Percentiles rank a stretch among this genome's conserved stretches.
phyloP scores from a whole-genome alignment of 2,329 filamentous ascomycete genomes.

The Bipolaris oryzae region DNA sequence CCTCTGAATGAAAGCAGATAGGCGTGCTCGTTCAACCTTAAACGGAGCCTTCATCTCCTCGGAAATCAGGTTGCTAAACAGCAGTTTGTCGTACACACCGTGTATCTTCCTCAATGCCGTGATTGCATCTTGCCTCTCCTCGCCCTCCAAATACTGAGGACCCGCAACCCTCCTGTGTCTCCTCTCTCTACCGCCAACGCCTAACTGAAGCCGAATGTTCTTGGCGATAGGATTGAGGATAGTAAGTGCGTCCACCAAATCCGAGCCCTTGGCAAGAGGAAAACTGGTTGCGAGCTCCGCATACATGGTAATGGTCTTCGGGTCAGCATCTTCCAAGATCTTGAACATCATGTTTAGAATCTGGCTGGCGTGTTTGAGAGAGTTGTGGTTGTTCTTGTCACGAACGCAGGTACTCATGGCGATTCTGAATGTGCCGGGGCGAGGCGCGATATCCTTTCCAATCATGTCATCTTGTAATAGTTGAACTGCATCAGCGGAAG shows the following conservation, averaged over 20 bases:
- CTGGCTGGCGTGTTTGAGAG: conserved; percentile 67
- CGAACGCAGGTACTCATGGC: conserved; percentile 75
- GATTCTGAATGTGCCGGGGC: conserved; percentile 66
- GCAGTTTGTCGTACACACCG: conserved; percentile 39
- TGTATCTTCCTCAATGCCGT: conserved; percentile 35
- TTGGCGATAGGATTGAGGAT: conserved; percentile 32
- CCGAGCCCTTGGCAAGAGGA: conserved; percentile 38
- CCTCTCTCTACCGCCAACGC: conserved; percentile 27
- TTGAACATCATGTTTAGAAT: conserved; percentile 61
- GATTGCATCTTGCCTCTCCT: conserved; percentile 35
- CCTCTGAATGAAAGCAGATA: conserved; percentile 36
- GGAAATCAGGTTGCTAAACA: conserved; percentile 37
- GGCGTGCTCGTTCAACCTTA: conserved; percentile 32
- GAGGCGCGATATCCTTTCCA: conserved; percentile 36
- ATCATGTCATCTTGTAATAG: conserved; percentile 57
- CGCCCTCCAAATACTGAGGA: conserved; percentile 21
- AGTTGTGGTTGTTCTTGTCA: conserved; percentile 76
- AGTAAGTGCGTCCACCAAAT: conserved; percentile 38
- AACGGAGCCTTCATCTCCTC: conserved; percentile 39
- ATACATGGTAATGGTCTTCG: conserved; percentile 39
- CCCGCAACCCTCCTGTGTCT: conserved; percentile 9
- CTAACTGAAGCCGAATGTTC: conserved; percentile 40
- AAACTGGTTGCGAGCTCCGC: conserved; percentile 37
- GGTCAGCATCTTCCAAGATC: conserved; percentile 37
- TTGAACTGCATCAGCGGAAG: conserved; percentile 66